Percentiles rank a stretch among this genome's conserved stretches.
phyloP scores from a whole-genome alignment of 2,329 filamentous ascomycete species.

The Camillea tinctor region DNA sequence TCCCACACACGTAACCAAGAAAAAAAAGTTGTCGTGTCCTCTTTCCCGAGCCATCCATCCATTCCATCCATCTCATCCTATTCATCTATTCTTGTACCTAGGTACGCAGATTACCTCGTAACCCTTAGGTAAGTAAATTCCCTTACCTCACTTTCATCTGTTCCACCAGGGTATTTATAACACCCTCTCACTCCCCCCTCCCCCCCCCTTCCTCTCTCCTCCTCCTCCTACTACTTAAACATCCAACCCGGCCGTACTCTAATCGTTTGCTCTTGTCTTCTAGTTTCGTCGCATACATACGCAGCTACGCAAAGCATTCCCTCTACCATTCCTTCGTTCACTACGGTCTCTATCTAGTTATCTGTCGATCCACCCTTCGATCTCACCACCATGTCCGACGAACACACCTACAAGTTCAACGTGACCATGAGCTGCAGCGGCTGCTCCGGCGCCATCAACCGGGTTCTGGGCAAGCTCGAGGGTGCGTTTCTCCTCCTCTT shows the following conservation, averaged over 20 bases:
- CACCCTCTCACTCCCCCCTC: too few relatives aligned
- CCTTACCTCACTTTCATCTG: too few relatives aligned
- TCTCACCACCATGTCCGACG: slow-evolving; percentile 59
- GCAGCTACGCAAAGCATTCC: too few relatives aligned
- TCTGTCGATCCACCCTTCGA: slow-evolving; percentile 1
- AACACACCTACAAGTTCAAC: slow-evolving; percentile 94
- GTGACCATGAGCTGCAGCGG: slow-evolving; percentile 92
- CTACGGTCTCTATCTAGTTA: not conserved
- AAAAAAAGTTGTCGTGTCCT: slow-evolving; percentile 11
- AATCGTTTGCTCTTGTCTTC: slow-evolving; percentile 1
- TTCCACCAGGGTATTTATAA: too few relatives aligned
- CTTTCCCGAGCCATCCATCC: slow-evolving; percentile 1
- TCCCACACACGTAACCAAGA: slow-evolving; percentile 2
- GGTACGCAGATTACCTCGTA: too few relatives aligned
- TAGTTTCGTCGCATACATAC: too few relatives aligned
- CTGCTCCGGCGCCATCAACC: slow-evolving; percentile 91
- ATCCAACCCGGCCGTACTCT: too few relatives aligned
- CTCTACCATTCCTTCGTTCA: not conserved
- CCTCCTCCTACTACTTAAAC: too few relatives aligned
- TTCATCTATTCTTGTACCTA: slow-evolving; percentile 1
- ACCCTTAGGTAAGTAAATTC: too few relatives aligned
- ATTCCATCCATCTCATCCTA: slow-evolving; percentile 4
- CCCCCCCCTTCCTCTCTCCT: too few relatives aligned
- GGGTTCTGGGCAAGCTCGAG: slow-evolving; percentile 87
- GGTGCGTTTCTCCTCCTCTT: slow-evolving; percentile 53